Conservation (phyloP, 2,329 filamentous ascomycete genomes). For the Aspergillus vadensis region DNA sequence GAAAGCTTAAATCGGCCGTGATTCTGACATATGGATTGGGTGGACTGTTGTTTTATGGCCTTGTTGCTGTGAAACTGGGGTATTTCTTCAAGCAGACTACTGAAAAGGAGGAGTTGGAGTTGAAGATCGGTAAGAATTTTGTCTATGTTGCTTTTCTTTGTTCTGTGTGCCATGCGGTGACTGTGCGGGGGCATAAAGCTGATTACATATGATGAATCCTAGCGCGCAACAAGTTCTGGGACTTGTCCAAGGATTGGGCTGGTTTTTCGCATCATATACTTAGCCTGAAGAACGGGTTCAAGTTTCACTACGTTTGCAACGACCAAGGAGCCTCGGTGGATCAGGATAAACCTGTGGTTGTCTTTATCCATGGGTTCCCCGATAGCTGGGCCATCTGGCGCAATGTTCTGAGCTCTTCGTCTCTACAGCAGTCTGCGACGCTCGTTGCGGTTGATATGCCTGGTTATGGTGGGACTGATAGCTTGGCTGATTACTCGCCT, state of each 20-base stretch:
- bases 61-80: conserved; percentile 40
- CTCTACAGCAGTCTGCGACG: conserved; percentile 43
- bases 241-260: conserved; percentile 50
- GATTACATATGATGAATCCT: neutral
- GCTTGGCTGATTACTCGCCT: conserved; percentile 52
- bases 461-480: conserved; percentile 61
- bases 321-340: conserved; percentile 23
- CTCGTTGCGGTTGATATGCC: conserved; percentile 60
- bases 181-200: neutral
- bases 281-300: conserved; percentile 50
- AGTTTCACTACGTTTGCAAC: conserved; percentile 59
- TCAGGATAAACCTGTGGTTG: conserved; percentile 44
- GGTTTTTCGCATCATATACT: conserved; percentile 56
- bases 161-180: neutral
- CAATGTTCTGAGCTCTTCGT: conserved; percentile 47
- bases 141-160: neutral
- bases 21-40: conserved; percentile 17
- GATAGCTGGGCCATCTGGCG: conserved; percentile 61
- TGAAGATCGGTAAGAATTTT: conserved; percentile 44
- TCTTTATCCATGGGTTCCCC: conserved; percentile 63
- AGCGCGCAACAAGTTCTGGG: conserved; percentile 59
- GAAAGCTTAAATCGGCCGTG: conserved; percentile 20
- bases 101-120: conserved; percentile 44
- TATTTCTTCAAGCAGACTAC: conserved; percentile 40
- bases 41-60: conserved; percentile 30